Evolutionary conservation across 331 rosid genomes (phyloP).

Genomic region (Cydonia oblonga): DNA sequence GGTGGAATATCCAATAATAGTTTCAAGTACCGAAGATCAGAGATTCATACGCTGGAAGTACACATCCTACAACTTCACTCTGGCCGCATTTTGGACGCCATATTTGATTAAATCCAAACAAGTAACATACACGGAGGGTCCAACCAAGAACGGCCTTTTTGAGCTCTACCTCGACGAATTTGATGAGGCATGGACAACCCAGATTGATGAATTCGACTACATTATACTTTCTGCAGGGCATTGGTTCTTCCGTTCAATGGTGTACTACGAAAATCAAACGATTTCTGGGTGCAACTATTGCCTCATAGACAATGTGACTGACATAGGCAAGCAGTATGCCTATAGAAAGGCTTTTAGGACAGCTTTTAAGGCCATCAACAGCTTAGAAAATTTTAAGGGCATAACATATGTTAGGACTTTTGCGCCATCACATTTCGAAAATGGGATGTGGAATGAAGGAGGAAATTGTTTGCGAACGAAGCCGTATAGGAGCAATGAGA

Average conservation of each 20-base stretch:
- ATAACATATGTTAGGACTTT: constrained; percentile 46
- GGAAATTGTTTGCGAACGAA: constrained; percentile 63
- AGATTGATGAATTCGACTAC: constrained; percentile 47
- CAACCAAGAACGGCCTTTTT: constrained; percentile 42
- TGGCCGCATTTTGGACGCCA: constrained; percentile 59
- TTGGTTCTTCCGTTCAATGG: constrained; percentile 56
- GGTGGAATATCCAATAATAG: constrained; percentile 84
- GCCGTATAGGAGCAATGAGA: constrained; percentile 58
- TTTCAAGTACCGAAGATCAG: constrained; percentile 37
- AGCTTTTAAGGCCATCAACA: constrained; percentile 52
- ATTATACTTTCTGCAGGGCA: constrained; percentile 64
- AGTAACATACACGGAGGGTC: constrained; percentile 31
- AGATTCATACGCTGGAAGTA: constrained; percentile 58
- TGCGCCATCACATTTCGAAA: constrained; percentile 86
- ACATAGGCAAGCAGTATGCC: constrained; percentile 48
- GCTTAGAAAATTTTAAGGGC: constrained; percentile 44
- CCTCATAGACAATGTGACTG: constrained; percentile 38
- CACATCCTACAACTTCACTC: constrained; percentile 68
- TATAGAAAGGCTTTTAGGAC: constrained; percentile 53
- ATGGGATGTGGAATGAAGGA: constrained; percentile 70
- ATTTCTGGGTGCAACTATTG: constrained; percentile 65
- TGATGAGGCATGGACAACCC: constrained; percentile 52
- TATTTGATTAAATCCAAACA: constrained; percentile 41
- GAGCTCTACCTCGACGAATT: constrained; percentile 61
- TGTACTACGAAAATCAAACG: constrained; percentile 38